Percentiles rank a stretch among this genome's conserved stretches.
These are phyloP conservation scores for Dryas octopetala DNA, from an alignment of 306 rosid genomes.

Conservation along the genomic window DNA sequence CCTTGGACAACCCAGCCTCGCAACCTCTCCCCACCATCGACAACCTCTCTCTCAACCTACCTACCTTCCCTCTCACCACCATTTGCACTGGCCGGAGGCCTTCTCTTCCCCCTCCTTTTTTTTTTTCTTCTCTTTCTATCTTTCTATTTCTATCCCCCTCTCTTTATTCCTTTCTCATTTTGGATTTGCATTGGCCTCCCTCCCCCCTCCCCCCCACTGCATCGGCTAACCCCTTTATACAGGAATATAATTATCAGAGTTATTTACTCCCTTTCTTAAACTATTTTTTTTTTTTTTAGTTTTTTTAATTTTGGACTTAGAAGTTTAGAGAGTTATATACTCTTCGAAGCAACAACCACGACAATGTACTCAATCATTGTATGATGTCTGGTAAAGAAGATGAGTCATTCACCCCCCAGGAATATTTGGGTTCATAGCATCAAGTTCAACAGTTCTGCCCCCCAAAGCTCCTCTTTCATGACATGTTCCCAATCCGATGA, in stretches of 20 bases:
- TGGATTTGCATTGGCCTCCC: no score
- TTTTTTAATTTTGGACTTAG: not conserved
- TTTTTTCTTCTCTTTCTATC: no score
- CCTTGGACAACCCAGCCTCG: no score
- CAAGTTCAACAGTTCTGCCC: constrained; percentile 32
- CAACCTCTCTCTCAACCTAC: no score
- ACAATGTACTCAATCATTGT: not conserved
- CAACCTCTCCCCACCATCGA: no score
- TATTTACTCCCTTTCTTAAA: constrained; percentile 3
- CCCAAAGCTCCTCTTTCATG: constrained; percentile 50
- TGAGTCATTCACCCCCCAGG: not conserved
- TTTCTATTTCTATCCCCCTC: no score
- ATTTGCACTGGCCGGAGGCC: no score
- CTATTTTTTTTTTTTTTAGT: not conserved
- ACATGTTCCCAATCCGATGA: constrained; percentile 88
- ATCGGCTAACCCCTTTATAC: constrained; percentile 3
- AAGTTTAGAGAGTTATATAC: not conserved
- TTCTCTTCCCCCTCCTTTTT: no score
- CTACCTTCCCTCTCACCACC: no score
- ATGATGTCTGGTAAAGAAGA: not conserved
- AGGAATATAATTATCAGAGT: constrained; percentile 10
- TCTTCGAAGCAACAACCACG: not conserved
- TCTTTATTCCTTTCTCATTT: no score
- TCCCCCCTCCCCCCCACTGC: no score
- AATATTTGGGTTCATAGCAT: constrained; percentile 7